Evolutionary conservation across 768 basidiomycete species (phyloP).

Genomic region (Boletellus ananas): DNA sequence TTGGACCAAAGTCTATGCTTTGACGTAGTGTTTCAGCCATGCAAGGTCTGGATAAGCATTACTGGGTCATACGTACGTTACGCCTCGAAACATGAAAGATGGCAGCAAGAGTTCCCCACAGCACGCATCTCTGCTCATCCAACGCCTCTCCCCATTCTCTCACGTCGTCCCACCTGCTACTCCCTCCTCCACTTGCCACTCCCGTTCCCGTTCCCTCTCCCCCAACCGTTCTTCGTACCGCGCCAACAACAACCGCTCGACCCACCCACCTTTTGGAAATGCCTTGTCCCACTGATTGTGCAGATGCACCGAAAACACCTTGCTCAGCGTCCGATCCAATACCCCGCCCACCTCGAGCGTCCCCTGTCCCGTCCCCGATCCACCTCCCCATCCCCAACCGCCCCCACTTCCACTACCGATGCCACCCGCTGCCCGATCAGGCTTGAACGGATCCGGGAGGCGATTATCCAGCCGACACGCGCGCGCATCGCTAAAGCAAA

Average conservation of each 20-base stretch:
- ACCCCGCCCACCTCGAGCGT: slow-evolving; percentile 54
- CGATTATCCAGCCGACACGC: slow-evolving; percentile 92
- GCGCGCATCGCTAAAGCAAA: slow-evolving; percentile 90
- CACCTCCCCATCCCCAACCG: slow-evolving; percentile 45
- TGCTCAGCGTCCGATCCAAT: slow-evolving; percentile 55
- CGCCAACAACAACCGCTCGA: slow-evolving; percentile 70
- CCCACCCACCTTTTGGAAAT: slow-evolving; percentile 84
- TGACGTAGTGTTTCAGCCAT: too few relatives aligned
- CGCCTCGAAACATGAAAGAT: too few relatives aligned
- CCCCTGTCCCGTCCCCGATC: slow-evolving; percentile 55
- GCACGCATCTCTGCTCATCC: too few relatives aligned
- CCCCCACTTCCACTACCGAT: too few relatives aligned
- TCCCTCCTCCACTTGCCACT: neutral
- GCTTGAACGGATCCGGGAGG: slow-evolving; percentile 85
- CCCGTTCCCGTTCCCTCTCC: neutral
- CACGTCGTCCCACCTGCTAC: too few relatives aligned
- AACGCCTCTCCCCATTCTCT: too few relatives aligned
- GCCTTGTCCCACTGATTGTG: slow-evolving; percentile 95
- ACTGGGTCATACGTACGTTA: too few relatives aligned
- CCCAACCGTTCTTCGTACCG: slow-evolving; percentile 47
- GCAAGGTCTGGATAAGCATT: too few relatives aligned
- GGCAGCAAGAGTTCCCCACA: too few relatives aligned
- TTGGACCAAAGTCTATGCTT: too few relatives aligned
- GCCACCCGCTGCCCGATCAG: slow-evolving; percentile 35
- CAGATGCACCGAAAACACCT: slow-evolving; percentile 85